Evolutionary conservation across 768 basidiomycete species (phyloP), one percentile per base, ranked within the genome.

Genomic region (Amanita inopinata): DNA sequence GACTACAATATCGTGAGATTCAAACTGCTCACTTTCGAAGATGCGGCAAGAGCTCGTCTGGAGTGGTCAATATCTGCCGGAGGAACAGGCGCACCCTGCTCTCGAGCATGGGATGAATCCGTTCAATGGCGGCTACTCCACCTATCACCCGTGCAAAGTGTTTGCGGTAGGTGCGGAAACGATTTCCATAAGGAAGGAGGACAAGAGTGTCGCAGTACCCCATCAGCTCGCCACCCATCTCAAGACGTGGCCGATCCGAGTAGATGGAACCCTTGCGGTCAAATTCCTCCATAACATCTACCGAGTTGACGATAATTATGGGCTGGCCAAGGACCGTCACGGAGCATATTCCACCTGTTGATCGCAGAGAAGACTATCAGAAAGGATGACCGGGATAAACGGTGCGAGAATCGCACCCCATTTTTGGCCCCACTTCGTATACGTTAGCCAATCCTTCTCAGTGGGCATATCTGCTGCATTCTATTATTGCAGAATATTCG

Each of bases 181-280:
- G 28, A 17, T 14, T 15, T 7, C 25, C n/a, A 17, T 73, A 73
- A 0, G 55, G 61, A 10, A 66, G 51, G 4, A 74, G 56, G 10
- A 70, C 71, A n/a, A 72, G 56, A 0, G 67, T 70, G 24, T 71
- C 57, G n/a, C 49, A 51, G 43, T 72, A 74, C 10, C 73, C 74
- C 1, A 70, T 54, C 1, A 75, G 59, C 47, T 73, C 70, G 1
- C 73, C 71, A 5, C 65, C 69, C 70, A 76, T 73, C 12, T 66
- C 62, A 3, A 74, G 57, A 2, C 59, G 55, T 0, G 73, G 73
- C 2, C 74, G 59, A 38, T 70, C 64, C 25, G 72, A 74, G 48
- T 74, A 73, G 1, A 69, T 62, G 1, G 64, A 48, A 3, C 70
- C 65, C 46, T 66, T 64, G 48, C 63, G 67, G 49, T 75, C 74